These are phyloP conservation scores for Trichosanthes truncata DNA, from an alignment of 306 rosid species.

Conservation along the genomic window DNA sequence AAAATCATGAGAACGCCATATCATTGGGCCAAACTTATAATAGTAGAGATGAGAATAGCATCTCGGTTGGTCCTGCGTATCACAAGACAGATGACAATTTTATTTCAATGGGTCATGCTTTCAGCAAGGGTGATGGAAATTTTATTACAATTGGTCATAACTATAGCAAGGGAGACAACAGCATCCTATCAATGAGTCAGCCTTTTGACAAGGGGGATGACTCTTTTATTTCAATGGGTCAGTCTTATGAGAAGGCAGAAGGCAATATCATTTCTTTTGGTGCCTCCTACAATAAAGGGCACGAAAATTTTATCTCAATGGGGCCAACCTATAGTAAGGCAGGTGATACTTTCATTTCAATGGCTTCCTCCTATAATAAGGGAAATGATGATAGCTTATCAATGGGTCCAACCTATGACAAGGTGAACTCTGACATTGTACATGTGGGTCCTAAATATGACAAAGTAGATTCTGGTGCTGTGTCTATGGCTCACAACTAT, in stretches of 20 bases:
- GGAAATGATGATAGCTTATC: constrained; percentile 39
- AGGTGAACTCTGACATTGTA: constrained; percentile 40
- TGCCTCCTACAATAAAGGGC: constrained; percentile 54
- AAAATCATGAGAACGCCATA: constrained; percentile 39
- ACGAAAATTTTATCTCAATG: constrained; percentile 44
- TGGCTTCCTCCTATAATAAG: constrained; percentile 45
- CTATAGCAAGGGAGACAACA: constrained; percentile 50
- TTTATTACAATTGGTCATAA: constrained; percentile 61
- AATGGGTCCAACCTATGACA: constrained; percentile 47
- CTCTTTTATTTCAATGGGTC: constrained; percentile 69
- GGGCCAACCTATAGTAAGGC: constrained; percentile 50
- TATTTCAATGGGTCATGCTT: constrained; percentile 49
- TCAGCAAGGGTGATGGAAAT: constrained; percentile 53
- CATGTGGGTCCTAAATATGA: constrained; percentile 38
- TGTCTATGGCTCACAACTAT: constrained; percentile 37
- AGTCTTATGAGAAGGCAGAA: constrained; percentile 59
- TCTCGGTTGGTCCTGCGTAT: constrained; percentile 40
- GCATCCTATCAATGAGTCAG: constrained; percentile 54
- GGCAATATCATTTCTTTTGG: constrained; percentile 50
- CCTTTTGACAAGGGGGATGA: constrained; percentile 54
- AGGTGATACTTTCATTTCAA: constrained; percentile 47
- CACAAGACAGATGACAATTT: constrained; percentile 43
- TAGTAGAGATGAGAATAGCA: constrained; percentile 29
- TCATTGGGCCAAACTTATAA: constrained; percentile 46
- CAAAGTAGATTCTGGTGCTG: constrained; percentile 43